A percentile compares a stretch with the other conserved stretches of the same genome.
phyloP scores from a whole-genome alignment of 2,329 filamentous ascomycete species.

The Fusarium haematococcum region DNA sequence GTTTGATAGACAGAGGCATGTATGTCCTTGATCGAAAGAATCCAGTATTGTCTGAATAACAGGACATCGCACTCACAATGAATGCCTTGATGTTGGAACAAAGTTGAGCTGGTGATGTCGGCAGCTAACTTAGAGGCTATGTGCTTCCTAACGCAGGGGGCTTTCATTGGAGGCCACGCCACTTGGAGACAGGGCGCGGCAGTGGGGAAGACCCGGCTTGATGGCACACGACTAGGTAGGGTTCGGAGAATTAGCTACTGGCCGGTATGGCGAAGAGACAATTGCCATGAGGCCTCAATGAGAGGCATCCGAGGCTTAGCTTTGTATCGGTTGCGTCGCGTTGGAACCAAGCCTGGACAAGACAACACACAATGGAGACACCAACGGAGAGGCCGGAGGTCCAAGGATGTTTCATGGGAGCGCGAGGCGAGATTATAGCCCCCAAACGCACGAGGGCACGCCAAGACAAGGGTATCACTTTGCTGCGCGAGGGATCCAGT shows the following conservation, averaged over 20 bases:
- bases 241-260: background rate
- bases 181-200: constrained; percentile 5
- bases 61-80: background rate
- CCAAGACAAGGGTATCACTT: constrained; percentile 24
- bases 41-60: constrained; percentile 10
- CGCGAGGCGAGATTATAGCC: background rate
- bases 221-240: background rate
- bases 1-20: background rate
- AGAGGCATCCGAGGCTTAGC: constrained; percentile 8
- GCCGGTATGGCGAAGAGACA: background rate
- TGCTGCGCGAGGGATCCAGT: background rate
- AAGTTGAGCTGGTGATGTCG: constrained; percentile 10
- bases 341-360: background rate
- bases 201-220: constrained; percentile 16
- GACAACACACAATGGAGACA: background rate
- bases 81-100: constrained; percentile 28
- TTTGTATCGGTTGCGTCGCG: background rate
- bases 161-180: constrained; percentile 13
- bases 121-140: background rate
- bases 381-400: background rate
- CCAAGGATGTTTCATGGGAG: background rate
- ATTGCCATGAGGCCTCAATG: background rate
- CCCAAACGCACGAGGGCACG: background rate
- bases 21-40: background rate
- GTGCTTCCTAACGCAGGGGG: background rate